Conservation (phyloP, 129 eudicot genomes). For the Flaveria linearis region DNA sequence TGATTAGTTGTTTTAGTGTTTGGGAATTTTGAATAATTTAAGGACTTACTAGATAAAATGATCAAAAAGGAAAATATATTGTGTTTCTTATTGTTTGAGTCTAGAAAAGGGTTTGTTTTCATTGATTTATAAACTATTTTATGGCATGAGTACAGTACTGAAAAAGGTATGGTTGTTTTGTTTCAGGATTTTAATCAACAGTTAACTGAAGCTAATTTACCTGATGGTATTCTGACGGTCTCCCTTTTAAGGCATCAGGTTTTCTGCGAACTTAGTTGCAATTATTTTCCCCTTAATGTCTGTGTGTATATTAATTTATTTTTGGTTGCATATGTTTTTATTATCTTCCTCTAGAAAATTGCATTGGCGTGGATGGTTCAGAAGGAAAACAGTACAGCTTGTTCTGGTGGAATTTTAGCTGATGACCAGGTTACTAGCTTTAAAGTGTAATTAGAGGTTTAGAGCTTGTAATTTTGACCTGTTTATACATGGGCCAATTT, state of each 20-base stretch:
- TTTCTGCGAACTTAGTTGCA: conserved; percentile 15
- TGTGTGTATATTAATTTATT: neutral
- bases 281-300: neutral
- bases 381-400: conserved; percentile 63
- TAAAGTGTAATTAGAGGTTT: neutral
- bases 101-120: conserved; percentile 5
- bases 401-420: conserved; percentile 92
- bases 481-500: neutral
- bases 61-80: neutral
- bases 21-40: neutral
- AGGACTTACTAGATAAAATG: neutral
- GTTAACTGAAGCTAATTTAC: conserved; percentile 55
- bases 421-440: conserved; percentile 76
- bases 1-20: neutral
- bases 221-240: conserved; percentile 70
- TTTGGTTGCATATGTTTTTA: conserved; percentile 13
- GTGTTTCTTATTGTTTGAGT: neutral
- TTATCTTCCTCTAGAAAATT: conserved; percentile 60
- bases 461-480: neutral
- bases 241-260: conserved; percentile 94
- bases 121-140: neutral
- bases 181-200: conserved; percentile 74
- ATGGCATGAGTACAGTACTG: neutral
- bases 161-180: conserved; percentile 13
- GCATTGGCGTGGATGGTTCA: conserved; percentile 92